These are phyloP conservation scores for Colletotrichum liaoningense DNA, from an alignment of 2,329 filamentous ascomycete species.

Conservation along the genomic window DNA sequence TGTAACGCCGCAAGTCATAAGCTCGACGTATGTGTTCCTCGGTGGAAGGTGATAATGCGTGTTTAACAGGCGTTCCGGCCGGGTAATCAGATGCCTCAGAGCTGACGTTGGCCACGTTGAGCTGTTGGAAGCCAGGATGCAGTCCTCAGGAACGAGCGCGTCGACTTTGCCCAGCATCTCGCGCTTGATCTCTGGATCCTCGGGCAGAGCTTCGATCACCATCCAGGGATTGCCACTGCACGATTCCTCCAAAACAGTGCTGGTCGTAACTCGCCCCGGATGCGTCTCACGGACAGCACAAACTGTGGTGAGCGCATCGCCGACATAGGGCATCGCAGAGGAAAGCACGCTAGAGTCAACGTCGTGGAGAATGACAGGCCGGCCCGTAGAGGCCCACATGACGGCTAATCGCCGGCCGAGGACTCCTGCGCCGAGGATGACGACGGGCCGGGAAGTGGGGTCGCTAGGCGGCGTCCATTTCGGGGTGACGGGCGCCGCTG, in stretches of 20 bases:
- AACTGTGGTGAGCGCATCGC: conserved; percentile 46
- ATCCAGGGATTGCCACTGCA: conserved; percentile 40
- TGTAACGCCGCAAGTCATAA: conserved; percentile 48
- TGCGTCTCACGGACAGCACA: conserved; percentile 42
- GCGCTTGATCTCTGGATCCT: conserved; percentile 44
- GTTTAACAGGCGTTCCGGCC: conserved; percentile 45
- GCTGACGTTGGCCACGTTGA: conserved; percentile 44
- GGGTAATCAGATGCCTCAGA: conserved; percentile 38
- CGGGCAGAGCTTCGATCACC: conserved; percentile 47
- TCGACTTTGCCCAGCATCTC: conserved; percentile 43
- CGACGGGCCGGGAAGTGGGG: conserved; percentile 49
- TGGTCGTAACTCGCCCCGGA: conserved; percentile 42
- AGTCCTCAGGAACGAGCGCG: conserved; percentile 40
- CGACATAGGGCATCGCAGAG: conserved; percentile 45
- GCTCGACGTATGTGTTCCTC: conserved; percentile 45
- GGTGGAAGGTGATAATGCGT: conserved; percentile 50
- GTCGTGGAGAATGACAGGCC: conserved; percentile 45
- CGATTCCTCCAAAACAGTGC: conserved; percentile 39
- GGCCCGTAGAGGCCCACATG: conserved; percentile 43
- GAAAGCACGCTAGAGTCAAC: conserved; percentile 38
- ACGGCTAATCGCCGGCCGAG: conserved; percentile 52
- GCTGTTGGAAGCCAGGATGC: conserved; percentile 46
- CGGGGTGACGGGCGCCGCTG: not conserved
- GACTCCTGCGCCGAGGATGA: conserved; percentile 53
- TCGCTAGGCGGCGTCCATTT: conserved; percentile 41